Evolutionary conservation across 2,329 filamentous ascomycete species (phyloP).

Genomic region (Malbranchea zuffiana): DNA sequence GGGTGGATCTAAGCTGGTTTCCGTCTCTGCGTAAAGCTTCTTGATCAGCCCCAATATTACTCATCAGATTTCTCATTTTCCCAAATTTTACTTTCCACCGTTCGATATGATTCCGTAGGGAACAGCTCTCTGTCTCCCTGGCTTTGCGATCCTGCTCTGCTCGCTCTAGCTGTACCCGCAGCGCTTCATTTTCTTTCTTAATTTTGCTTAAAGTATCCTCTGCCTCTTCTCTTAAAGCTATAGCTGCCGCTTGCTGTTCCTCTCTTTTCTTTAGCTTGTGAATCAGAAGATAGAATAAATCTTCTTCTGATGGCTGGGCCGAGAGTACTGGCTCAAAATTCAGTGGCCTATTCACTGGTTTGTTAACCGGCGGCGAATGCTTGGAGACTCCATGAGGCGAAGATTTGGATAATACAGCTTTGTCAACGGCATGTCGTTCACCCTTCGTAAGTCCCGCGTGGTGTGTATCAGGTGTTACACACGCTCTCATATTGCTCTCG

Average conservation of each 20-base stretch:
- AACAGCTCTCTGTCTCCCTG: slow-evolving; percentile 16
- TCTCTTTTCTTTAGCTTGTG: slow-evolving; percentile 26
- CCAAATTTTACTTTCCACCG: slow-evolving; percentile 27
- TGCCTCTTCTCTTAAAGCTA: slow-evolving; percentile 19
- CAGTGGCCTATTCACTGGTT: no score
- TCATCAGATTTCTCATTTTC: slow-evolving; percentile 25
- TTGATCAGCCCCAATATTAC: slow-evolving; percentile 26
- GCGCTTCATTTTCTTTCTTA: slow-evolving; percentile 21
- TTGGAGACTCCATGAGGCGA: no score
- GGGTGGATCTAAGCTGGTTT: slow-evolving; percentile 20
- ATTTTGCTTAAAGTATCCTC: slow-evolving; percentile 19
- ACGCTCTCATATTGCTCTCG: no score
- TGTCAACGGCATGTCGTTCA: no score
- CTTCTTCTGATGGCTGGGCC: slow-evolving; percentile 24
- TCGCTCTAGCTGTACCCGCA: slow-evolving; percentile 20
- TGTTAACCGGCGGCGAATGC: neutral
- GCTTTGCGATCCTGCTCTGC: slow-evolving; percentile 16
- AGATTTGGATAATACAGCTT: no score
- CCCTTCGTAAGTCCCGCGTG: no score
- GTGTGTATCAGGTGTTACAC: no score
- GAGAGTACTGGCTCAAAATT: no score
- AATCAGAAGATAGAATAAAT: slow-evolving; percentile 28
- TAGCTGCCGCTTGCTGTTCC: slow-evolving; percentile 21
- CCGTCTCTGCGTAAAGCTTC: slow-evolving; percentile 24
- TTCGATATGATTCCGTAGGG: slow-evolving; percentile 20